These are phyloP conservation scores for Plenodomus biglobosus DNA, from an alignment of 2,329 filamentous ascomycete species.

Conservation along the genomic window DNA sequence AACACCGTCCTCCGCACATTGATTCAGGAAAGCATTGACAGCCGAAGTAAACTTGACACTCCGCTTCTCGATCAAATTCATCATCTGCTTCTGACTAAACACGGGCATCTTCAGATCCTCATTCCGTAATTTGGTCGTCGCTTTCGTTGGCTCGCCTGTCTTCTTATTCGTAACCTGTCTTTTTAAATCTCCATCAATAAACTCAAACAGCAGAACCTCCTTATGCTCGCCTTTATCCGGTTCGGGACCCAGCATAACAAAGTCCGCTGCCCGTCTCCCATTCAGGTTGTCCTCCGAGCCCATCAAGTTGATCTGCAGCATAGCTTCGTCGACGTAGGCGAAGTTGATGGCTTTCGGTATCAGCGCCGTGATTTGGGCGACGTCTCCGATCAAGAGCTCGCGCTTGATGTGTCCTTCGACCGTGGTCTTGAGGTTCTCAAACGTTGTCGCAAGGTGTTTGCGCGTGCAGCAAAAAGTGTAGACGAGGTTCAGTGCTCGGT, in stretches of 20 bases:
- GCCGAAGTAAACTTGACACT: constrained; percentile 81
- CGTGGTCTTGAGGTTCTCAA: constrained; percentile 80
- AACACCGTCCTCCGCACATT: constrained; percentile 63
- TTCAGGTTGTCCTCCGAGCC: constrained; percentile 68
- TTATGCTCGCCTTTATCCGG: constrained; percentile 50
- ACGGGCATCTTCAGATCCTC: constrained; percentile 90
- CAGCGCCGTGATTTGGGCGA: constrained; percentile 77
- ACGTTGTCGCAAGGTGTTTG: constrained; percentile 88
- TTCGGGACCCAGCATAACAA: constrained; percentile 39
- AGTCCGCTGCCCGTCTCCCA: constrained; percentile 55
- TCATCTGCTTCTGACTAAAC: constrained; percentile 91
- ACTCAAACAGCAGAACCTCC: constrained; percentile 87
- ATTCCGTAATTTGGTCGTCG: constrained; percentile 67
- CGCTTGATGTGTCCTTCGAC: constrained; percentile 81
- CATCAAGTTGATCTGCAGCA: constrained; percentile 77
- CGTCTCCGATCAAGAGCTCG: constrained; percentile 71
- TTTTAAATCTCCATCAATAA: constrained; percentile 87
- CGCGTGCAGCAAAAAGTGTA: constrained; percentile 94
- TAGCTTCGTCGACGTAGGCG: constrained; percentile 80
- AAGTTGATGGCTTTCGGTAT: constrained; percentile 80
- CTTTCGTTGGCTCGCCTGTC: constrained; percentile 70
- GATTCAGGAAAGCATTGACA: constrained; percentile 73
- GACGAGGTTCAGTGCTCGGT: constrained; percentile 85
- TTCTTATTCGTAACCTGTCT: constrained; percentile 71
- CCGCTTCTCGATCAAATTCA: constrained; percentile 81